Base-by-base conservation (phyloP, 805 yeast species). In the Hanseniaspora clermontiae region DNA sequence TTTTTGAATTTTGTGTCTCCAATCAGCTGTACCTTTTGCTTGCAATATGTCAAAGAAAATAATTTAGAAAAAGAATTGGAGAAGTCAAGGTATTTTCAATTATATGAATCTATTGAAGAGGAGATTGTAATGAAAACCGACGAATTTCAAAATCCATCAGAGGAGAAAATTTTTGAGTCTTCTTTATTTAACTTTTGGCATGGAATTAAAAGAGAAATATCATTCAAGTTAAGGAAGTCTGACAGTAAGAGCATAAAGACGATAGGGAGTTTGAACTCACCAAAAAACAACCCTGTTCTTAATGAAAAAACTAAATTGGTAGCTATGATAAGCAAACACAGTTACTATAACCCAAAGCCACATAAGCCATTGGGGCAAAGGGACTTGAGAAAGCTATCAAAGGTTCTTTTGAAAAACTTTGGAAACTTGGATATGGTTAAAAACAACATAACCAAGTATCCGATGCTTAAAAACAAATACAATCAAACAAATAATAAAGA, bases 201-300 rank as follows among this genome's bases (percentile, higher is more conserved):
- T 45, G 56, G 50, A 24, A 52, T 52, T 20, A 52, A 52, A 52
- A 37, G 56, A 52, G 56, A 52, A 29, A 43, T 52, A 27, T 52
- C 56, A 12, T 52, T 52, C 27, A 52, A 52, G 47, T 20, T 52
- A 5, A 43, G 27, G 39, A 40, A 36, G 27, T 9, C 27, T 29
- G 49, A 52, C 10, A 45, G 45, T 31, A 52, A 45, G 24, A 36
- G 43, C 17, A 52, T 52, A 9, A 45, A 45, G 7, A 52, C 56
- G 9, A 45, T 52, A 36, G 56, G 56, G n/a, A 43, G 45, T 45
- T 38, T 52, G 14, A 45, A 31, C 8, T 9, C 34, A 11, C 12
- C 37, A 8, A 15, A 45, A 9, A n/a, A n/a, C 6, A 7, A n/a
- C 11, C 12, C 43, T 17, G 24, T n/a, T 31, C 8, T n/a, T 7